phyloP scores from a whole-genome alignment of 2,329 filamentous ascomycete genomes.

The Aureobasidium sp. region DNA sequence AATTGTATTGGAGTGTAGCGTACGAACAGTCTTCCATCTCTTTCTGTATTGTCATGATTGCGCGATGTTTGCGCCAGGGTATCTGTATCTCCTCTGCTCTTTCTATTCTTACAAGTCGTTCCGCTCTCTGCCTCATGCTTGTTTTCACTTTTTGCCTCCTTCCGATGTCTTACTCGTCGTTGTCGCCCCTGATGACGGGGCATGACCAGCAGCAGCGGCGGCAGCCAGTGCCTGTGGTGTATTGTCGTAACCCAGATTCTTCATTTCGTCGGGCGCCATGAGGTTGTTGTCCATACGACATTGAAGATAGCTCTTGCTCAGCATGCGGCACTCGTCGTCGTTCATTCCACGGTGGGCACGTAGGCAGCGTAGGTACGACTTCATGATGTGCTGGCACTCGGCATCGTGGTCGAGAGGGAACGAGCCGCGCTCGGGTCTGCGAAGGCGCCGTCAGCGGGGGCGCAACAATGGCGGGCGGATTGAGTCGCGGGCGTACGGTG shows the following conservation, averaged over 20 bases:
- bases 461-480: not conserved
- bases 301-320: conserved; percentile 80
- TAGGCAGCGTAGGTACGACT: conserved; percentile 76
- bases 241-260: conserved; percentile 72
- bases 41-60: not conserved
- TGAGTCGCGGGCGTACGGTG: conserved; percentile 46
- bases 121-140: not conserved
- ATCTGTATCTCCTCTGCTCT: not conserved
- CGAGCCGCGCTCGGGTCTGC: conserved; percentile 78
- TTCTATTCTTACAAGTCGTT: not conserved
- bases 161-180: not conserved
- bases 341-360: conserved; percentile 78
- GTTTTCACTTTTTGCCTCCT: not conserved
- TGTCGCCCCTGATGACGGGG: not conserved
- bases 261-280: conserved; percentile 93
- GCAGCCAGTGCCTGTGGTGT: not conserved
- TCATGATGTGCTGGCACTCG: conserved; percentile 89
- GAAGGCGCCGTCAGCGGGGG: conserved; percentile 60
- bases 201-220: conserved; percentile 8
- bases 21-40: not conserved
- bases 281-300: conserved; percentile 94
- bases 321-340: conserved; percentile 70
- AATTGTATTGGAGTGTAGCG: not conserved
- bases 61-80: not conserved
- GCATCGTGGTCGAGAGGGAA: conserved; percentile 97